phyloP scores from a whole-genome alignment of 169 alveolate genomes.

The Plasmodium gallinaceum region DNA sequence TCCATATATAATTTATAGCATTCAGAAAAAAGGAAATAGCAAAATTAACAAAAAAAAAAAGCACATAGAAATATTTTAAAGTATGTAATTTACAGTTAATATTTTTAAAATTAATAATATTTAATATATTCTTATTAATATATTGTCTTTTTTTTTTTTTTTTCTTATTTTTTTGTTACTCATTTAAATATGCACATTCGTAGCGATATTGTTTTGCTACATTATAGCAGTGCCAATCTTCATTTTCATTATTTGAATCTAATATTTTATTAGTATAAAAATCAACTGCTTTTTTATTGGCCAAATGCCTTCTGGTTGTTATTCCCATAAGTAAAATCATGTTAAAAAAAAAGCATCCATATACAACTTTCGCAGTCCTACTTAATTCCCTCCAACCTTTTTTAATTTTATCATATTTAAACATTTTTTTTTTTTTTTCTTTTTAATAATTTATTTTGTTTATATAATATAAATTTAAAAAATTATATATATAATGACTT shows the following conservation, averaged over 20 bases:
- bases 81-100: not conserved
- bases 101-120: too few relatives aligned
- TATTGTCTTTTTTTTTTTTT: not conserved
- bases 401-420: constrained; percentile 32
- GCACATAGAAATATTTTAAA: not conserved
- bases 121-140: not conserved
- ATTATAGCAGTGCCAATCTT: constrained; percentile 84
- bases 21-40: not conserved
- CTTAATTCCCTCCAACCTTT: constrained; percentile 61
- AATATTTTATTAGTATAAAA: constrained; percentile 62
- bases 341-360: constrained; percentile 70
- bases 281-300: constrained; percentile 61
- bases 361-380: constrained; percentile 62
- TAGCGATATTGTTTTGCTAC: constrained; percentile 84
- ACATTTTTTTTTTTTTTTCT: constrained; percentile 28
- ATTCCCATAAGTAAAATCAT: constrained; percentile 63
- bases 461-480: too few relatives aligned
- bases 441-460: not conserved
- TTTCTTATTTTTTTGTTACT: constrained; percentile 14
- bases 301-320: constrained; percentile 75
- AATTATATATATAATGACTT: too few relatives aligned
- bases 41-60: constrained; percentile 21
- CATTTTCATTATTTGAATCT: constrained; percentile 55
- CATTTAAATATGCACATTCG: constrained; percentile 78
- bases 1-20: not conserved